Conservation (phyloP, 176 grass and related monocot genomes). For the Oryza rufipogon region DNA sequence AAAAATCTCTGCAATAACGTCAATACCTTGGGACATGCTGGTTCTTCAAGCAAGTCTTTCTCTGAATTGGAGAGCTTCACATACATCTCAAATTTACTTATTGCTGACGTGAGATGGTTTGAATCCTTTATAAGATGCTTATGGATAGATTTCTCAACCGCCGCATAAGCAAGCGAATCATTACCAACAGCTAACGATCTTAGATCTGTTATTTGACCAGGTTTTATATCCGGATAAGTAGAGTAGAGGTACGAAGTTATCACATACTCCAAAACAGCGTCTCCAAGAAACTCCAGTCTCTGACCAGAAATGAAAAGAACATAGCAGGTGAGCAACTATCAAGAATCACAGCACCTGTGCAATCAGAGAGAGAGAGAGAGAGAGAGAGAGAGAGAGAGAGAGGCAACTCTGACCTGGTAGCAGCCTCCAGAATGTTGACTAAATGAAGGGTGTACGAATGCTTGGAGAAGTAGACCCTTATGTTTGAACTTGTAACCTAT, state of each 20-base stretch:
- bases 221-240: constrained; percentile 80
- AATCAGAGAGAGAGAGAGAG: background rate
- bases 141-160: constrained; percentile 66
- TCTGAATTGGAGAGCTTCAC: constrained; percentile 66
- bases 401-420: constrained; percentile 65
- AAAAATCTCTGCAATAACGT: constrained; percentile 17
- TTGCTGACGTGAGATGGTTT: constrained; percentile 49
- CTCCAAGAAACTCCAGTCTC: constrained; percentile 97
- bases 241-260: constrained; percentile 93
- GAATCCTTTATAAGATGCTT: constrained; percentile 92
- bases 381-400: no score
- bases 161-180: constrained; percentile 69
- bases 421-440: constrained; percentile 84
- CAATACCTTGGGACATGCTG: constrained; percentile 88
- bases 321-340: constrained; percentile 34
- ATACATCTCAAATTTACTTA: constrained; percentile 77
- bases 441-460: constrained; percentile 84
- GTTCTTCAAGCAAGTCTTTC: constrained; percentile 80
- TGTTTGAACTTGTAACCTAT: constrained; percentile 69
- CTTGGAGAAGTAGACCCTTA: constrained; percentile 84
- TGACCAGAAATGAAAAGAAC: constrained; percentile 56
- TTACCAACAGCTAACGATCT: constrained; percentile 81
- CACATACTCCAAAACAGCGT: constrained; percentile 98
- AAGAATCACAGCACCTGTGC: constrained; percentile 30
- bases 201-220: constrained; percentile 95